Conservation (phyloP, 192 early-diverging fungal genomes). For the Coemansia sp. region DNA sequence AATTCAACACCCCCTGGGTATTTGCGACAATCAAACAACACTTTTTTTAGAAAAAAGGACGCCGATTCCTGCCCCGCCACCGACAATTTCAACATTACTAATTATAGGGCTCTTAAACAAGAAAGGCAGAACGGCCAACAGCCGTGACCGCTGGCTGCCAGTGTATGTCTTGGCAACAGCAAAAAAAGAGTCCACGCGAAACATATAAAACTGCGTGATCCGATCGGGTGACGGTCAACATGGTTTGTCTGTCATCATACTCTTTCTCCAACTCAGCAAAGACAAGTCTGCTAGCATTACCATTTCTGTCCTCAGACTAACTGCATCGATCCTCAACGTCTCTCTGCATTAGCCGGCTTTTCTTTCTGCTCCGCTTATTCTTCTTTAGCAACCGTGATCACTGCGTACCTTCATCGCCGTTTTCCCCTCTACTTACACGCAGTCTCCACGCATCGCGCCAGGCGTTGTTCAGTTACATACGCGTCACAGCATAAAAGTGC, state of each 20-base stretch:
- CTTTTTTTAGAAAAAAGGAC: neutral
- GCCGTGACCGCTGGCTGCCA: neutral
- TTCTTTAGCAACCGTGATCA: too few relatives aligned
- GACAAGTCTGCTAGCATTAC: neutral
- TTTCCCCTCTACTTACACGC: too few relatives aligned
- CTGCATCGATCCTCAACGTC: neutral
- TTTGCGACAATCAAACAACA: neutral
- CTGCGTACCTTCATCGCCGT: too few relatives aligned
- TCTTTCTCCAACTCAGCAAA: neutral
- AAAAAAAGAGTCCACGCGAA: neutral
- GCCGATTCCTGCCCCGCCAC: neutral
- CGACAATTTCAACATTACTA: neutral
- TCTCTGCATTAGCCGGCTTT: neutral
- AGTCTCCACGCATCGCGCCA: too few relatives aligned
- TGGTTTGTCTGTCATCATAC: neutral
- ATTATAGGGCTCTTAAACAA: neutral
- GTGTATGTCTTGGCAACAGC: neutral
- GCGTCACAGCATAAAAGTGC: too few relatives aligned
- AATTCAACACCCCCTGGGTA: neutral
- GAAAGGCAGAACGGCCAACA: too few relatives aligned
- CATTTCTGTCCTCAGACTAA: neutral
- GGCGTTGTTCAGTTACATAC: too few relatives aligned
- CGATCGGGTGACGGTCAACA: neutral
- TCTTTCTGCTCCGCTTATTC: neutral
- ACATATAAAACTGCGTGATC: conserved; percentile 3